Evolutionary conservation across 1,139 yeast species (phyloP).

Genomic region (Candida neerlandica): DNA sequence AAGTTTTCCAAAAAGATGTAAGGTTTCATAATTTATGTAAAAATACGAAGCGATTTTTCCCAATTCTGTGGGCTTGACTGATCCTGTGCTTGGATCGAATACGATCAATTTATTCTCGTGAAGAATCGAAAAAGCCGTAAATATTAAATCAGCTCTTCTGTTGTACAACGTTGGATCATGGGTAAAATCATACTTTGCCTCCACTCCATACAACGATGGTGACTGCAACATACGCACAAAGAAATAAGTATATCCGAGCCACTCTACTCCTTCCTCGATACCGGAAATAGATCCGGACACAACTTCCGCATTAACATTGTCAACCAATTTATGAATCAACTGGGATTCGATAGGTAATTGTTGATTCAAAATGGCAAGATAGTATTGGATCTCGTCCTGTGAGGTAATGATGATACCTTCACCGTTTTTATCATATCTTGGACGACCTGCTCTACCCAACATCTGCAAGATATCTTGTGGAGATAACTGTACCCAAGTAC

Average conservation of each 20-base stretch:
- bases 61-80: constrained; percentile 61
- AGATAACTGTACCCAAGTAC: constrained; percentile 84
- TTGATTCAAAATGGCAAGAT: constrained; percentile 83
- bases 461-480: constrained; percentile 95
- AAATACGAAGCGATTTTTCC: constrained; percentile 88
- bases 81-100: constrained; percentile 57
- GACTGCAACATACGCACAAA: constrained; percentile 77
- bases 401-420: constrained; percentile 93
- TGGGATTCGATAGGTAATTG: constrained; percentile 94
- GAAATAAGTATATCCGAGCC: constrained; percentile 82
- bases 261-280: constrained; percentile 67
- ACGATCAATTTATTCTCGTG: constrained; percentile 55
- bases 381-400: constrained; percentile 83
- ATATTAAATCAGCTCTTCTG: constrained; percentile 68
- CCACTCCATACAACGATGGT: constrained; percentile 76
- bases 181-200: constrained; percentile 55
- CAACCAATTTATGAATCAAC: constrained; percentile 68
- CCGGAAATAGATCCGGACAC: constrained; percentile 68
- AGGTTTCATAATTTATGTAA: constrained; percentile 76
- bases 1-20: constrained; percentile 60
- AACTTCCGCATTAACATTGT: constrained; percentile 83
- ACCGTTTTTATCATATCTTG: constrained; percentile 88
- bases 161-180: constrained; percentile 39
- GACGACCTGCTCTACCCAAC: constrained; percentile 98
- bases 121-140: constrained; percentile 70